A percentile compares a stretch with the other conserved stretches of the same genome.
phyloP scores from a whole-genome alignment of 192 early-diverging fungal species.

The Backusella luteola region DNA sequence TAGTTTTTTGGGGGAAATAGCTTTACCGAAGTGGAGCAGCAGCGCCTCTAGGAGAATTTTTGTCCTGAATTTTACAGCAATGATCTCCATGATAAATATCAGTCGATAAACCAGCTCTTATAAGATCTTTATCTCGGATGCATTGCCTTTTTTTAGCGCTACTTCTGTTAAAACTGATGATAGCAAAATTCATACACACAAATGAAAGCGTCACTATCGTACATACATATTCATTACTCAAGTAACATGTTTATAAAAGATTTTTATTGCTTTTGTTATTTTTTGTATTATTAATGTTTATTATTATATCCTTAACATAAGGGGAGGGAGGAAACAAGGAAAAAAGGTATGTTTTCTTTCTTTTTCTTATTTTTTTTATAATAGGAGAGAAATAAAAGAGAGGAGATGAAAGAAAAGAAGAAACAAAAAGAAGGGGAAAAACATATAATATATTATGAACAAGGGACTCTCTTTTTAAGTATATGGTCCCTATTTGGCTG shows the following conservation, averaged over 20 bases:
- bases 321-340: not conserved
- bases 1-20: conserved; percentile 68
- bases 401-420: not conserved
- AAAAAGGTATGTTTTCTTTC: not conserved
- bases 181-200: not conserved
- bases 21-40: conserved; percentile 72
- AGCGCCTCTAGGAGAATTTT: conserved; percentile 67
- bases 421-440: not conserved
- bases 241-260: not conserved
- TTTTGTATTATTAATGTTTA: not conserved
- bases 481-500: not conserved
- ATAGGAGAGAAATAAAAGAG: not conserved
- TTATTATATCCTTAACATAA: not conserved
- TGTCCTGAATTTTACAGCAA: conserved; percentile 60
- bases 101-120: conserved; percentile 20
- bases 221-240: not conserved
- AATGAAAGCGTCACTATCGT: not conserved
- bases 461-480: not conserved
- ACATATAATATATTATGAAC: not conserved
- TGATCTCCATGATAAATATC: conserved; percentile 32
- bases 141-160: conserved; percentile 48
- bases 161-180: not conserved
- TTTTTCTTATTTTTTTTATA: not conserved
- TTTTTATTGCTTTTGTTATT: not conserved
- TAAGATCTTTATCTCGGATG: conserved; percentile 29